phyloP scores from a whole-genome alignment of 768 basidiomycete genomes.

The Paxillus ammoniavirescens region DNA sequence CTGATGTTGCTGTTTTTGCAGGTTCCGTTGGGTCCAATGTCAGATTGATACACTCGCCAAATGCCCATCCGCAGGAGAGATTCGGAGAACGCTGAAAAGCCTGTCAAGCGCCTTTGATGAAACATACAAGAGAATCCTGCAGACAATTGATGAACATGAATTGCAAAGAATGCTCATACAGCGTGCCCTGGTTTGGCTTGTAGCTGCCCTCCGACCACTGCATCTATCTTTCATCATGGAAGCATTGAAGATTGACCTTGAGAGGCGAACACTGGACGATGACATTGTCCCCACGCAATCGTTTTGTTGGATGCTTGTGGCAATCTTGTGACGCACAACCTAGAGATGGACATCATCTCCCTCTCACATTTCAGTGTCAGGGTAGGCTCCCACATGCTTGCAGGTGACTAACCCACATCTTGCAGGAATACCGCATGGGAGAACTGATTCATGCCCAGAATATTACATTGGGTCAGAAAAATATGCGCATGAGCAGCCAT shows the following conservation, averaged over 20 bases:
- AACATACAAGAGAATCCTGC: slow-evolving; percentile 10
- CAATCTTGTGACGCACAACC: background rate
- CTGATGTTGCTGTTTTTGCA: background rate
- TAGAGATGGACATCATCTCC: background rate
- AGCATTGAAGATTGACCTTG: background rate
- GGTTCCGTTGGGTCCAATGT: slow-evolving; percentile 19
- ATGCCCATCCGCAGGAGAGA: slow-evolving; percentile 1
- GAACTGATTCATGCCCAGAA: no score
- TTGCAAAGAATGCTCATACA: background rate
- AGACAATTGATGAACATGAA: background rate
- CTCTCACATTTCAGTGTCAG: background rate
- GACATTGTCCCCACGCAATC: background rate
- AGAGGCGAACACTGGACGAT: background rate
- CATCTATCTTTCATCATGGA: background rate
- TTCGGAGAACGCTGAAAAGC: slow-evolving; percentile 1
- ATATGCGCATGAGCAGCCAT: no score
- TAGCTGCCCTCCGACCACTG: slow-evolving; percentile 6
- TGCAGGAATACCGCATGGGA: no score
- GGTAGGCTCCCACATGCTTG: background rate
- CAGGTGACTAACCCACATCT: no score
- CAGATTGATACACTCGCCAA: slow-evolving; percentile 8
- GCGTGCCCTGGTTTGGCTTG: slow-evolving; percentile 7
- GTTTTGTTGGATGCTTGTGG: background rate
- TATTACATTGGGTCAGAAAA: no score
- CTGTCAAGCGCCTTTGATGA: slow-evolving; percentile 7